Evolutionary conservation across 2,329 filamentous ascomycete species (phyloP), one percentile per base, ranked within the genome.

Genomic region (Calycina marina): DNA sequence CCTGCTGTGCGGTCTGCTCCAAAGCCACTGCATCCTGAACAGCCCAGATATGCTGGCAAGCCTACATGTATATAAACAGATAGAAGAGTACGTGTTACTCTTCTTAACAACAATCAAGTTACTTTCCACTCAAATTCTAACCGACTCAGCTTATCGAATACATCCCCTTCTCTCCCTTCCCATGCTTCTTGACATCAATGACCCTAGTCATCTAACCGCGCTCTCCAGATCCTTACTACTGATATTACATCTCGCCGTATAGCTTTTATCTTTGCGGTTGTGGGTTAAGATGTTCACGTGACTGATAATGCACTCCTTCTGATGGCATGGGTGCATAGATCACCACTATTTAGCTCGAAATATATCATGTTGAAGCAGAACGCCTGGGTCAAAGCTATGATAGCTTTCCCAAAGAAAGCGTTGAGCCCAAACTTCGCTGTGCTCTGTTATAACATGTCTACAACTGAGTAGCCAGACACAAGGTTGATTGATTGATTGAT

Each of bases 401-500:
- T 57, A 1, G 71, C 71, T 49, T 77, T 77, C 5, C 72, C 73
- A 29, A 73, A 65, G 49, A 76, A 66, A 10, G 63, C 62, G 41
- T 71, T 69, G 8, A 73, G 53, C 4, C 68, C 67, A 40, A 65
- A 59, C 2, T 42, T 49, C 1, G 58, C 59, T 6, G 58, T 57
- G 38, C 62, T 72, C 43, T 76, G 71, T 46, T 70, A 76, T 25
- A 75, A 55, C 20, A 76, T 57, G 0, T 65, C 69, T 16, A 77
- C 62, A 14, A 77, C 71, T 1, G 65, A 70, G 41, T 75, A 76
- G 11, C 73, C 72, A 42, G 77, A 68, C n/a, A n/a, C n/a, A n/a
- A n/a, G n/a, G n/a, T n/a, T n/a, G n/a, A n/a, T n/a, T n/a, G n/a
- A n/a, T n/a, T n/a, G n/a, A n/a, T n/a, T n/a, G n/a, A n/a, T n/a